phyloP scores from a whole-genome alignment of 2,329 filamentous ascomycete species.

The Hypoxylon sp. region DNA sequence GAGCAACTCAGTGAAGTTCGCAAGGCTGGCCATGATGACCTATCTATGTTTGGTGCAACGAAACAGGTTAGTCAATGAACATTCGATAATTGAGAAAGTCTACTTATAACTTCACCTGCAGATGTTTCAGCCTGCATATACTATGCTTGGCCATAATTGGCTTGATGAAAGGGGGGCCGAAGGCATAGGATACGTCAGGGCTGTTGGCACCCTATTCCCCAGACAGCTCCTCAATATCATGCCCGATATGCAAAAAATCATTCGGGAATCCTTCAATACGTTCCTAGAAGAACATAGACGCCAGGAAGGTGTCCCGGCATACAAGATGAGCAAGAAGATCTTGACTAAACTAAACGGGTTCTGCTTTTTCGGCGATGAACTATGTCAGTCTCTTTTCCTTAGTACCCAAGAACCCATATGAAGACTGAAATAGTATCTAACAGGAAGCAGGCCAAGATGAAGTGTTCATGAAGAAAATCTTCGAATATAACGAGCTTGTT shows the following conservation, averaged over 20 bases:
- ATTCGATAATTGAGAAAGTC: not conserved
- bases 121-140: constrained; percentile 12
- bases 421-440: too few relatives aligned
- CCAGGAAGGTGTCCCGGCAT: not conserved
- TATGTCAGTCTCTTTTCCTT: not conserved
- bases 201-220: not conserved
- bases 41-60: constrained; percentile 10
- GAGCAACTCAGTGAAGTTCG: not conserved
- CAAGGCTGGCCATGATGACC: constrained; percentile 10
- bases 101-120: not conserved
- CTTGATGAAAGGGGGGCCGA: constrained; percentile 7
- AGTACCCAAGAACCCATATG: too few relatives aligned
- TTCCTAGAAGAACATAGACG: too few relatives aligned
- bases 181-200: constrained; percentile 5
- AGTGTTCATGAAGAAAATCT: not conserved
- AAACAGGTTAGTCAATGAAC: not conserved
- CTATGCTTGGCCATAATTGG: constrained; percentile 11
- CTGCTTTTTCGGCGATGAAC: constrained; percentile 9
- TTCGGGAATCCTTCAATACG: not conserved
- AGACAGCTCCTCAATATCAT: not conserved
- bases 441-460: not conserved
- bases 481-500: constrained; percentile 4
- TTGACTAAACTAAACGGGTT: constrained; percentile 6
- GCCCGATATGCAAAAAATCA: not conserved
- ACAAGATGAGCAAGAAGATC: constrained; percentile 7